A percentile compares a stretch with the other conserved stretches of the same genome.
Conservation (phyloP, 2,329 filamentous ascomycete species). For the Apiospora kogelbergensis region DNA sequence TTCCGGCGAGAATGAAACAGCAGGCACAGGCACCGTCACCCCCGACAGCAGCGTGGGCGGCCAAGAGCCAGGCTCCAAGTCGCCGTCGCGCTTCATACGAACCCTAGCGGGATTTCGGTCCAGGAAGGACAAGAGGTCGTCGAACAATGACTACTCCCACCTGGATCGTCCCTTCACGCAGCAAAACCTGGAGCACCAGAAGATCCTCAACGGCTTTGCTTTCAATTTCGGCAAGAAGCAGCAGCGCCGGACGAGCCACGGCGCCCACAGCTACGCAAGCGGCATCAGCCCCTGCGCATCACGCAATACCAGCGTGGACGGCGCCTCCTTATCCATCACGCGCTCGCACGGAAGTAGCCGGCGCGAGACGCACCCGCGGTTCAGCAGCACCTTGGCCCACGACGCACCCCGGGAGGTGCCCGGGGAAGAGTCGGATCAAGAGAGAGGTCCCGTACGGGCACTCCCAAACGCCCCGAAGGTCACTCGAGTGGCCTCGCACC, state of each 20-base stretch:
- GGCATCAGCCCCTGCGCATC: slow-evolving; percentile 30
- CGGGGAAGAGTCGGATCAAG: slow-evolving; percentile 16
- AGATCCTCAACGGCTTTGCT: slow-evolving; percentile 29
- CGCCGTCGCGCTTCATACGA: slow-evolving; percentile 21
- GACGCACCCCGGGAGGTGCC: slow-evolving; percentile 19
- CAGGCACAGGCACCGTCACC: slow-evolving; percentile 21
- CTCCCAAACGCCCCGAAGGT: neutral
- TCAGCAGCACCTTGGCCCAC: slow-evolving; percentile 16
- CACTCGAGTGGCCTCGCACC: neutral
- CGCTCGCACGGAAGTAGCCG: slow-evolving; percentile 12
- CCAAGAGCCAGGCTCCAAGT: slow-evolving; percentile 19
- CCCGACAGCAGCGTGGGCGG: slow-evolving; percentile 19
- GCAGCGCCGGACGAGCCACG: slow-evolving; percentile 20
- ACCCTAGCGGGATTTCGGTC: slow-evolving; percentile 19
- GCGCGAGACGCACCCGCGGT: slow-evolving; percentile 18
- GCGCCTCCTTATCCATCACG: neutral
- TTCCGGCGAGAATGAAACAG: slow-evolving; percentile 21
- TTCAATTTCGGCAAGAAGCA: slow-evolving; percentile 27
- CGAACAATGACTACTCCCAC: slow-evolving; percentile 16
- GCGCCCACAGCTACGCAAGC: slow-evolving; percentile 23
- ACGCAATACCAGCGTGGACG: slow-evolving; percentile 26
- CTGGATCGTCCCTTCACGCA: slow-evolving; percentile 31
- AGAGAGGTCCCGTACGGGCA: neutral
- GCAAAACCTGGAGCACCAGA: slow-evolving; percentile 34
- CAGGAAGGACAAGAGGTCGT: slow-evolving; percentile 13